phyloP scores from a whole-genome alignment of 257 asterid genomes.

The Mentha longifolia region DNA sequence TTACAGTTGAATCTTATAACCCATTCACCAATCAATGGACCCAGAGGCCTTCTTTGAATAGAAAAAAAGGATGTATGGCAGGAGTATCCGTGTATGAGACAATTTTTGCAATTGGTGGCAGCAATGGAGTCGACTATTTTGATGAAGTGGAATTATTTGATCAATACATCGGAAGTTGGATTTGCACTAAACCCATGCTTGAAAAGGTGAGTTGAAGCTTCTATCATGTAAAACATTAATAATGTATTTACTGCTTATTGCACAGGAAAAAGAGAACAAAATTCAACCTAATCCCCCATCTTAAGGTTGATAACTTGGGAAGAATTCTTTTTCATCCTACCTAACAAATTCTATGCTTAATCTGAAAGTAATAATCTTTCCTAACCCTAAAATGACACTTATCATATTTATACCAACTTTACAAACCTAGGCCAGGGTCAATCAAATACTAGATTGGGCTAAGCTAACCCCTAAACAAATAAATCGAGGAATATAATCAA shows the following conservation, averaged over 20 bases:
- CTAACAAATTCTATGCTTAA: too few relatives aligned
- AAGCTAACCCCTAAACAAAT: too few relatives aligned
- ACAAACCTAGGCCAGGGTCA: too few relatives aligned
- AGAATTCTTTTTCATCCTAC: too few relatives aligned
- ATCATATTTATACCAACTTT: too few relatives aligned
- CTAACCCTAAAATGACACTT: too few relatives aligned
- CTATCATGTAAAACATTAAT: background rate
- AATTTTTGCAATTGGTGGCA: conserved; percentile 15
- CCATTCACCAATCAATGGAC: conserved; percentile 3
- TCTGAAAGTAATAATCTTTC: too few relatives aligned
- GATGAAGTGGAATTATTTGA: conserved; percentile 5
- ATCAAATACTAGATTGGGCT: too few relatives aligned
- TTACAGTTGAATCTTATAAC: conserved; percentile 15
- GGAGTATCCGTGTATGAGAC: conserved; percentile 2
- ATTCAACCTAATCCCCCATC: too few relatives aligned
- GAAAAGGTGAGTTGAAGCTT: conserved; percentile 1
- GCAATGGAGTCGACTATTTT: background rate
- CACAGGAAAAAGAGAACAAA: too few relatives aligned
- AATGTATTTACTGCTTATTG: background rate
- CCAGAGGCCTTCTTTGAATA: background rate
- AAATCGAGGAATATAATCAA: too few relatives aligned
- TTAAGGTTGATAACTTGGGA: too few relatives aligned
- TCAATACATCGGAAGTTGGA: conserved; percentile 4
- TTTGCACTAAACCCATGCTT: background rate
- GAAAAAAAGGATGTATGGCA: conserved; percentile 12